Percentiles rank a stretch among this genome's conserved stretches.
Evolutionary conservation across 73 alveolate species (phyloP).

Genomic region (Tetrahymena malaccensis): DNA sequence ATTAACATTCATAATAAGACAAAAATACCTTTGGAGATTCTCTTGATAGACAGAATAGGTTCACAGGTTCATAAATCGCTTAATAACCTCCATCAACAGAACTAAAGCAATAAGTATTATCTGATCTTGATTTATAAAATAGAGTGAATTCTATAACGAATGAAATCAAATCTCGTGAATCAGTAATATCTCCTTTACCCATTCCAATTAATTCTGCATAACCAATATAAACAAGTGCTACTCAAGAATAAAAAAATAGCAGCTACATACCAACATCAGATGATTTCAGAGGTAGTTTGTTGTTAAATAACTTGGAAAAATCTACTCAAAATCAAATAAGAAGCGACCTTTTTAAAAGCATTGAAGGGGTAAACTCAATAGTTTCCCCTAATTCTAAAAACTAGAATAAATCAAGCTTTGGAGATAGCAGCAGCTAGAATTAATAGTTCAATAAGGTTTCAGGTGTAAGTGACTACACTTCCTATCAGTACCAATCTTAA

Average conservation of each 20-base stretch:
- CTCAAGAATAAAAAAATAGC: not conserved
- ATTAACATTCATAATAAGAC: not conserved
- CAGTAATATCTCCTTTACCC: not conserved
- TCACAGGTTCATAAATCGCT: not conserved
- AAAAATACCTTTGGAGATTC: not conserved
- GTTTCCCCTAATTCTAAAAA: not conserved
- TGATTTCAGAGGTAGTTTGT: not conserved
- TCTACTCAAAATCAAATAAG: not conserved
- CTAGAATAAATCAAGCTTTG: not conserved
- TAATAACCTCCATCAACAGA: not conserved
- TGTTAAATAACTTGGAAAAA: not conserved
- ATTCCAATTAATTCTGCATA: not conserved
- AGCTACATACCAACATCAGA: not conserved
- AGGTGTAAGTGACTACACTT: not conserved
- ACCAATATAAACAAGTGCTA: not conserved
- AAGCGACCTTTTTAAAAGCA: not conserved
- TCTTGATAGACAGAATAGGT: not conserved
- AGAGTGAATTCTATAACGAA: not conserved
- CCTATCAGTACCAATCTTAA: not conserved
- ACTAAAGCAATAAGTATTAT: not conserved
- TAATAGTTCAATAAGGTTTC: no score
- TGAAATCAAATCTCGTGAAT: not conserved
- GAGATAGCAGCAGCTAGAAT: not conserved
- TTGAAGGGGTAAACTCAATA: not conserved
- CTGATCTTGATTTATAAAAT: not conserved